Percentiles rank a stretch among this genome's conserved stretches.
Conservation (phyloP, 73 alveolate species). For the Uronychia binucleata region DNA sequence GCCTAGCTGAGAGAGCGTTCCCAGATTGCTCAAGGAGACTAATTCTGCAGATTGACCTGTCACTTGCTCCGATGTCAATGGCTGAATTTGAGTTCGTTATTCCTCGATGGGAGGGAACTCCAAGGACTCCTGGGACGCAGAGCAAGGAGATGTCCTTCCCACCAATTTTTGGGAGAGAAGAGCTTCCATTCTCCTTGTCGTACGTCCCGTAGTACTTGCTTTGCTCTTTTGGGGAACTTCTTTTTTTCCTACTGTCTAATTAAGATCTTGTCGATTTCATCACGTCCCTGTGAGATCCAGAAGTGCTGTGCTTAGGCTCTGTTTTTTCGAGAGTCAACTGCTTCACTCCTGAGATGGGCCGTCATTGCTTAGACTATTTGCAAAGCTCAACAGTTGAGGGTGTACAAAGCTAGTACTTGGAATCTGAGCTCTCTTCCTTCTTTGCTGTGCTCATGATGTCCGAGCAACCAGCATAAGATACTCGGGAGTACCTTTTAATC, state of each 20-base stretch:
- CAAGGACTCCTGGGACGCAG: not conserved
- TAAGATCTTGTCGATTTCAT: not conserved
- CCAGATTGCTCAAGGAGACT: not conserved
- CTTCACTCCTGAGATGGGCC: not conserved
- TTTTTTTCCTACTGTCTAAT: not conserved
- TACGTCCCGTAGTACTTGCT: not conserved
- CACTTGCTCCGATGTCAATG: not conserved
- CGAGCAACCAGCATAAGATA: not conserved
- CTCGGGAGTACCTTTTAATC: not conserved
- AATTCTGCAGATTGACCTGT: not conserved
- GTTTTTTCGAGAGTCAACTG: not conserved
- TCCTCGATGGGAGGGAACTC: not conserved
- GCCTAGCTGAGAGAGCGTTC: not conserved
- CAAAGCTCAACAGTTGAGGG: not conserved
- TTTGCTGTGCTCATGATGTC: not conserved
- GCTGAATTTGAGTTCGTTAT: not conserved
- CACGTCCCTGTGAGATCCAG: not conserved
- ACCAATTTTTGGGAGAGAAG: not conserved
- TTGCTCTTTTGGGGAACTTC: not conserved
- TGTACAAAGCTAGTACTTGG: not conserved
- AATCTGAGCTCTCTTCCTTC: not conserved
- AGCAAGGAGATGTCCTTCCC: not conserved
- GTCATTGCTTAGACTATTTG: not conserved
- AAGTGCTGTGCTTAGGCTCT: not conserved
- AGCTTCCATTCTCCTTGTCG: not conserved